Percentiles rank a stretch among this genome's conserved stretches.
phyloP scores from a whole-genome alignment of 2,329 filamentous ascomycete genomes.

The Aspergillus sp. region DNA sequence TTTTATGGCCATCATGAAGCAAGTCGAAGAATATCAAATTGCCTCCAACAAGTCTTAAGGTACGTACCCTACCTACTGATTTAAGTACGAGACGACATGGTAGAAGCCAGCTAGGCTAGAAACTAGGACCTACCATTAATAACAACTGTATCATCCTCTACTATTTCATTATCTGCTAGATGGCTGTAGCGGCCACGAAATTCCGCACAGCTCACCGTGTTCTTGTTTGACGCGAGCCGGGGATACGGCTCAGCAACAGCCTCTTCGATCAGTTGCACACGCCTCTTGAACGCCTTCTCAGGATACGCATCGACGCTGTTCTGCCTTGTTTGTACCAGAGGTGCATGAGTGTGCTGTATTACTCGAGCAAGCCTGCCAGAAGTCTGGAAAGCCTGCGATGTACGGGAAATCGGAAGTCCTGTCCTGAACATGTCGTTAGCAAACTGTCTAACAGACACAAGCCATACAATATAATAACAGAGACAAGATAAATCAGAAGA shows the following conservation, averaged over 20 bases:
- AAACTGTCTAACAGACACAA: background rate
- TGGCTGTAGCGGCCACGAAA: constrained; percentile 42
- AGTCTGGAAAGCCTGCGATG: constrained; percentile 3
- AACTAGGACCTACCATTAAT: constrained; percentile 49
- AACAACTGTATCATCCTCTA: constrained; percentile 42
- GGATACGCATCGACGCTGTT: constrained; percentile 34
- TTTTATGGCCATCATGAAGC: constrained; percentile 67
- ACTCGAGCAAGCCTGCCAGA: constrained; percentile 11
- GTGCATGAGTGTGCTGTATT: constrained; percentile 6
- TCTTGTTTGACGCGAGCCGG: constrained; percentile 34
- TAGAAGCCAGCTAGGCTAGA: constrained; percentile 22
- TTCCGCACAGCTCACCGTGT: constrained; percentile 36
- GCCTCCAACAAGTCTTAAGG: constrained; percentile 69
- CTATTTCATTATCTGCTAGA: constrained; percentile 42
- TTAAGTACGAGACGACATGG: constrained; percentile 40
- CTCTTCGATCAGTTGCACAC: constrained; percentile 41
- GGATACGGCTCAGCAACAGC: constrained; percentile 43
- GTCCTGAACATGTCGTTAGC: constrained; percentile 32
- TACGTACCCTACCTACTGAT: constrained; percentile 69
- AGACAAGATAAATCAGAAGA: constrained; percentile 21
- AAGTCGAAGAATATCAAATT: constrained; percentile 86
- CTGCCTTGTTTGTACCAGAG: constrained; percentile 20
- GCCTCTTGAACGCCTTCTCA: constrained; percentile 38
- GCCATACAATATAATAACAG: background rate
- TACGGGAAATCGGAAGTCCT: constrained; percentile 24